Percentiles rank a stretch among this genome's conserved stretches.
Conservation (phyloP, 2,329 filamentous ascomycete genomes). For the Aspergillus novoparasiticus region DNA sequence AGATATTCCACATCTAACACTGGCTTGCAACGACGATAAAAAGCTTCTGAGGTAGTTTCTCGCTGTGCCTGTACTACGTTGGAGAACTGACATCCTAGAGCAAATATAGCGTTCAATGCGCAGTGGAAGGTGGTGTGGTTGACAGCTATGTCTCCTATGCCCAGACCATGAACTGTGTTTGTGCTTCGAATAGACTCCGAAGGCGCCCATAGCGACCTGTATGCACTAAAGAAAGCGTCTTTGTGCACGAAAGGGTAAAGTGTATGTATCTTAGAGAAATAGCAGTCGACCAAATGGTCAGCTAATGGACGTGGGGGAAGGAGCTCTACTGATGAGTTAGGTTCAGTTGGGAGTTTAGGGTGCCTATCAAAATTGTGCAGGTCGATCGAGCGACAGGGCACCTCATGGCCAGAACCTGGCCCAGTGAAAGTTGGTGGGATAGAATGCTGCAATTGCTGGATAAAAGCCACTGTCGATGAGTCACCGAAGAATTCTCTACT, state of each 20-base stretch:
- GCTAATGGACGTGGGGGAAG: background rate
- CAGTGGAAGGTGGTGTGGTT: background rate
- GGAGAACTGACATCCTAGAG: constrained; percentile 5
- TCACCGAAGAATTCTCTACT: background rate
- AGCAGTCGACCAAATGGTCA: background rate
- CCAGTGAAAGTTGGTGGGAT: background rate
- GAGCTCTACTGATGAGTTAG: background rate
- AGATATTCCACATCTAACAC: constrained; percentile 2
- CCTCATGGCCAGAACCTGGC: background rate
- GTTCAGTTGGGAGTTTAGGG: background rate
- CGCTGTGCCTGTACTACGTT: background rate
- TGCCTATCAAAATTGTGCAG: background rate
- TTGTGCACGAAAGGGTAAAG: constrained; percentile 1
- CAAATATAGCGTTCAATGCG: background rate
- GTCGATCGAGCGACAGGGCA: background rate
- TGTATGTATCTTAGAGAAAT: constrained; percentile 3
- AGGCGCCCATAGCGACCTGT: background rate
- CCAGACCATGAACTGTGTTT: background rate
- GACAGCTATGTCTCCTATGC: background rate
- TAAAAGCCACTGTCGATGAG: background rate
- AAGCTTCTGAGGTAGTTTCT: background rate
- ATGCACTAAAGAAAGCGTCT: background rate
- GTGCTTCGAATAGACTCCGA: background rate
- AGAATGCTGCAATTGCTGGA: background rate
- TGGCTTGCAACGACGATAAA: constrained; percentile 3